Base-by-base conservation (phyloP, 2,329 filamentous ascomycete species). In the Aspergillus sp. region DNA sequence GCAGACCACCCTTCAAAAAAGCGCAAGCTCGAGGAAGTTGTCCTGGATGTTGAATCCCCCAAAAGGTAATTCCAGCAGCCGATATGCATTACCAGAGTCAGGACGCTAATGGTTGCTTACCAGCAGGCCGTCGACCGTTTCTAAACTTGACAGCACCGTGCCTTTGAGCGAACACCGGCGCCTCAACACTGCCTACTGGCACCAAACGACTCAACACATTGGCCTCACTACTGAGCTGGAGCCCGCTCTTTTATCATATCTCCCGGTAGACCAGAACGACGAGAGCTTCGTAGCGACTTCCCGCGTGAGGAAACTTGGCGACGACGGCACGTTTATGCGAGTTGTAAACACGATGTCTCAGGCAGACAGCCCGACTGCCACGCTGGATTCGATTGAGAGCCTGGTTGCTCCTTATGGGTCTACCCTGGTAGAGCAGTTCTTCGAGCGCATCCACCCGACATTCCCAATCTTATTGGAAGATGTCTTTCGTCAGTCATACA, bases 391-490 rank as follows among this genome's bases (percentile, higher is more conserved):
- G 33, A 73, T 78, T 54, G 75, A 78, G 64, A 76, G 74, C 60
- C 62, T 77, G 59, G 75, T 77, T 51, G 74, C 74, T 54, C 75
- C 75, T 5, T 75, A 78, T 63, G 75, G 75, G 8, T 70, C 74
- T n/a, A 75, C 73, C 5, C 57, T 79, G 61, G 68, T 78, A 37
- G 76, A 79, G 39, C 76, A 76, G 57, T 79, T 73, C 64, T 78
- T 79, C 53, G 71, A 75, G n/a, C 68, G 75, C 53, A 67, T 78
- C 33, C 75, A 78, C 56, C 75, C 75, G 0, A 73, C 73, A 5
- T 77, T 77, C 54, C 75, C 76, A 6, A 72, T 78, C 39, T 60
- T 78, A 54, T 70, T 75, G 60, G 75, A 78, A 56, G 71, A 76
- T 59, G 67, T 72, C 11, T 79, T 79, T 61, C 75, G 76, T 20